Base-by-base conservation (phyloP, 2,329 filamentous ascomycete species). In the Ophiostoma ulmi region DNA sequence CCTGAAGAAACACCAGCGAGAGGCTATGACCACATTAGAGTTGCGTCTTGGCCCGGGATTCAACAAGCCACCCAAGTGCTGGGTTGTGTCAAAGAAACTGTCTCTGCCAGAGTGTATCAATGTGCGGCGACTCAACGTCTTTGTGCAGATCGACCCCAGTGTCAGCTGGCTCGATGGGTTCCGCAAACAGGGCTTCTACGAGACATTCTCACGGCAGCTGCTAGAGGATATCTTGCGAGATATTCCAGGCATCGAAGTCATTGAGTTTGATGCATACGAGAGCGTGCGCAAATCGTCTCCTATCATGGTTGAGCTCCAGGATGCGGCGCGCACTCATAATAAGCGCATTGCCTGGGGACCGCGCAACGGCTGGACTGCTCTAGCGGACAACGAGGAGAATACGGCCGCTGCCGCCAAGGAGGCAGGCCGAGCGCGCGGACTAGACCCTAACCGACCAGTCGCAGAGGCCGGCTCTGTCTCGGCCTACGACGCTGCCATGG, bases 1-100 rank as follows among this genome's bases (percentile, higher is more conserved):
- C 22, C 79, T 94, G 70, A 87, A 87, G 26, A 79, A 85, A 0
- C 81, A 80, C 39, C 89, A 91, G 77, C 86, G 90, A 44, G 80
- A 81, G 20, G 84, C 80, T 65, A 82, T 94, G 64, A 88, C 84
- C 0, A 85, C 85, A 0, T 80, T 94, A 2, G 88, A 94, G 78
- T 79, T 94, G 69, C 86, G 91, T 2, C 81, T 94, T 0, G 91
- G 91, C 0, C 90, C 90, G 0, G 90, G 90, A 26, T 94, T 90
- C 87, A 88, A 82, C 72, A 85, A 85, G 71, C 91, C 91, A 17
- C 91, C 91, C 0, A 83, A 82, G 44, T 87, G 88, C 68, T 93
- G 91, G 89, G 86, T 88, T 1, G 88, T 92, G 14, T 89, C 88
- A 73, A 80, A 84, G 5, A 83, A 84, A 1, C 81, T 93, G 0